phyloP scores from a whole-genome alignment of 139 green algal species.

The Coelastrella sp. region DNA sequence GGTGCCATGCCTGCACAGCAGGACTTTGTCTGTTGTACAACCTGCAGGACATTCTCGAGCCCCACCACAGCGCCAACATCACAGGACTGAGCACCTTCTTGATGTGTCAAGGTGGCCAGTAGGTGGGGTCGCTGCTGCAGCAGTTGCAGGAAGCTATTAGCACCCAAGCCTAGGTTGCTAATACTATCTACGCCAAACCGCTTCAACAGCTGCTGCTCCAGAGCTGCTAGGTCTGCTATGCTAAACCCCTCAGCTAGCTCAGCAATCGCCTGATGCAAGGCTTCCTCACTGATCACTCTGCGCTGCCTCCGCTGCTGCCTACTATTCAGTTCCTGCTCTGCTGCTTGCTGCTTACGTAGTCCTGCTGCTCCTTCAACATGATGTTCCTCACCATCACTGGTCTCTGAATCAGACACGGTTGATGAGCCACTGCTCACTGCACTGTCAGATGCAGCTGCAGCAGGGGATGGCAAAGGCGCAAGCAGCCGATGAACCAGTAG shows the following conservation, averaged over 20 bases:
- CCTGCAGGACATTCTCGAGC: neutral
- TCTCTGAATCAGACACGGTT: neutral
- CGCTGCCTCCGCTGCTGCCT: neutral
- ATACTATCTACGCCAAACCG: neutral
- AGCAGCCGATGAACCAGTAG: constrained; percentile 21
- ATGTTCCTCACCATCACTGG: neutral
- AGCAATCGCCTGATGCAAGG: no score
- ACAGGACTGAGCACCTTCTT: neutral
- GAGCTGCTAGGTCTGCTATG: constrained; percentile 8
- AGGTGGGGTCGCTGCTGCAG: constrained; percentile 31
- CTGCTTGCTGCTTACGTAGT: neutral
- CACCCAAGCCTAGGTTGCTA: neutral
- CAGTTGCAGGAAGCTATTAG: constrained; percentile 16
- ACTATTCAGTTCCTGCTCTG: neutral
- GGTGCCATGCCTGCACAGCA: neutral
- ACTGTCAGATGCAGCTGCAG: neutral
- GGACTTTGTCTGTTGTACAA: neutral
- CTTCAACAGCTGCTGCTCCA: constrained; percentile 30
- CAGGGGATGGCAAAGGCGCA: neutral
- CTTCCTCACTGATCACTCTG: no score
- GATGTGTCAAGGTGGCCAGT: neutral
- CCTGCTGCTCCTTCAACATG: no score
- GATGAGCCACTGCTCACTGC: neutral
- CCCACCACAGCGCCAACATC: neutral
- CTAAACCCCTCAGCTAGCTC: constrained; percentile 15